phyloP scores from a whole-genome alignment of 164 flowering plant species.

The Annona squamosa region DNA sequence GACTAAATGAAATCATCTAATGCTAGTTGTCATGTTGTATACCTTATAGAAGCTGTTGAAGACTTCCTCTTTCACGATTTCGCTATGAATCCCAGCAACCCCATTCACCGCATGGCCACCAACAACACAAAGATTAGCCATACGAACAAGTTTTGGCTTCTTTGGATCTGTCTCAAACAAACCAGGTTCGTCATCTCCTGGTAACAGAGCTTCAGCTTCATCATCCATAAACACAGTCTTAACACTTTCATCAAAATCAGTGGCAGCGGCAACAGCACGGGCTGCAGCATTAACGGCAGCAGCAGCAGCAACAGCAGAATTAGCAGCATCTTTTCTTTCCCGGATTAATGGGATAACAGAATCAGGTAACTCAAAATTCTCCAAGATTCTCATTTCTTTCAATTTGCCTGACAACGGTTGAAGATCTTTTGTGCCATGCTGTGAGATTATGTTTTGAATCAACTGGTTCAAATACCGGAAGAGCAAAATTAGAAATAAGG shows the following conservation, averaged over 20 bases:
- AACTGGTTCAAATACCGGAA: conserved; percentile 41
- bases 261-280: conserved; percentile 2
- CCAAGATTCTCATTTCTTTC: conserved; percentile 70
- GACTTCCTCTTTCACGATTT: conserved; percentile 85
- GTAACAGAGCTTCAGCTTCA: too few species aligned
- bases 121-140: conserved; percentile 95
- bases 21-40: conserved; percentile 5
- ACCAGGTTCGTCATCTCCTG: conserved; percentile 7
- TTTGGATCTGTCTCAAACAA: conserved; percentile 34
- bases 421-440: conserved; percentile 65
- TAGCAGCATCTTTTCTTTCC: conserved; percentile 28
- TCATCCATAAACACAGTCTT: conserved; percentile 1
- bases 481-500: conserved; percentile 6
- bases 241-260: conserved; percentile 15
- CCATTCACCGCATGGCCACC: conserved; percentile 97
- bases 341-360: conserved; percentile 42
- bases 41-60: conserved; percentile 81
- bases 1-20: background rate
- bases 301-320: too few species aligned
- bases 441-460: conserved; percentile 47
- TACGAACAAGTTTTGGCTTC: conserved; percentile 66
- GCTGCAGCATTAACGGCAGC: too few species aligned
- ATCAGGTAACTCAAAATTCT: conserved; percentile 67
- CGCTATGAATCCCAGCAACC: conserved; percentile 95
- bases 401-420: conserved; percentile 53